Conservation (phyloP, 345 rosid species). For the Populus simonii region DNA sequence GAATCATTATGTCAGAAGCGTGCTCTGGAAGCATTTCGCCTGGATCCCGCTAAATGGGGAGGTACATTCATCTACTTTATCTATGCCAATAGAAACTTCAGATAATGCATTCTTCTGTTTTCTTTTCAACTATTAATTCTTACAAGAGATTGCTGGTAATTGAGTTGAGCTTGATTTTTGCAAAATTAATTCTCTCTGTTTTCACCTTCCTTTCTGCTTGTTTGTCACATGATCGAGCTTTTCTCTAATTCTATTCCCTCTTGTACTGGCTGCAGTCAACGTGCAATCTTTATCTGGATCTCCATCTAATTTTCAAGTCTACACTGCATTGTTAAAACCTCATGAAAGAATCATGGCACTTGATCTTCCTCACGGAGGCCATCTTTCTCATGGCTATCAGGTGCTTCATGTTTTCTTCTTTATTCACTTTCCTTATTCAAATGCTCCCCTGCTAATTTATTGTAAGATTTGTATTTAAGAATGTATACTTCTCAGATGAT, state of each 20-base stretch:
- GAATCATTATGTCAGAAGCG: slow-evolving; percentile 94
- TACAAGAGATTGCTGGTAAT: too few relatives aligned
- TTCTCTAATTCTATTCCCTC: slow-evolving; percentile 18
- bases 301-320: slow-evolving; percentile 94
- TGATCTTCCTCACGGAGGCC: slow-evolving; percentile 99
- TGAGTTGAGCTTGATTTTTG: too few relatives aligned
- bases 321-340: slow-evolving; percentile 87
- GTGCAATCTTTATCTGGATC: slow-evolving; percentile 97
- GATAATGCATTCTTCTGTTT: background rate
- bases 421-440: background rate
- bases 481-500: background rate
- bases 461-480: background rate
- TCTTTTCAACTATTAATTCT: too few relatives aligned
- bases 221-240: background rate
- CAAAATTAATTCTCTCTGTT: too few relatives aligned
- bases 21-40: slow-evolving; percentile 84
- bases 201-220: background rate
- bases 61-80: slow-evolving; percentile 35
- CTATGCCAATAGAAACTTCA: background rate
- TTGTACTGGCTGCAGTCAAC: slow-evolving; percentile 58
- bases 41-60: slow-evolving; percentile 99
- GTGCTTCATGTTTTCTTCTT: slow-evolving; percentile 30
- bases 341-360: slow-evolving; percentile 99
- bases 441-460: background rate
- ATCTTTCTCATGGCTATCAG: slow-evolving; percentile 99